phyloP scores from a whole-genome alignment of 2,329 filamentous ascomycete species.

The Chalaropsis ovoidea region DNA sequence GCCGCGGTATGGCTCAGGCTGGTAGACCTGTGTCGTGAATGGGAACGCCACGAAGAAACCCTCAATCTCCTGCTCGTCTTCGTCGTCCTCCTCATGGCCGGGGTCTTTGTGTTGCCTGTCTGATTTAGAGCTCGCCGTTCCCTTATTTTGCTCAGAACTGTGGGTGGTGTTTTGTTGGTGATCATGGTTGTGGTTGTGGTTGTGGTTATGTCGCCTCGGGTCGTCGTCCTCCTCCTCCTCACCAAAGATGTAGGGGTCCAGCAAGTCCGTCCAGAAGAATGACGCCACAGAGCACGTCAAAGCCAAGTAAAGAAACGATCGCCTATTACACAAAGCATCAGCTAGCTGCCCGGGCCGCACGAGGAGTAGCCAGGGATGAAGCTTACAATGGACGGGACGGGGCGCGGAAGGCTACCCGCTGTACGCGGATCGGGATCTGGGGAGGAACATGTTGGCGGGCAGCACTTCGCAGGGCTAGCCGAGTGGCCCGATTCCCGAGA shows the following conservation, averaged over 20 bases:
- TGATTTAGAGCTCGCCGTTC: constrained; percentile 36
- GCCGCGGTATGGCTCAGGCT: constrained; percentile 43
- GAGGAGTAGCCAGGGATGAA: not conserved
- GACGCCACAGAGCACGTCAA: constrained; percentile 6
- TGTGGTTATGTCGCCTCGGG: not conserved
- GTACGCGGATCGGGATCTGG: constrained; percentile 22
- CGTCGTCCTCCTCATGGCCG: constrained; percentile 34
- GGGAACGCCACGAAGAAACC: constrained; percentile 53
- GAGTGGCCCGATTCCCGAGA: constrained; percentile 21
- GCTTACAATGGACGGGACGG: constrained; percentile 22
- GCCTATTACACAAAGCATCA: constrained; percentile 12
- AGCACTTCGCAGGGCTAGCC: constrained; percentile 23
- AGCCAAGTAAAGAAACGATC: constrained; percentile 14
- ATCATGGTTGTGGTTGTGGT: not conserved
- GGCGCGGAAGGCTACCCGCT: constrained; percentile 22
- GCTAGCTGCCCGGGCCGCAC: not conserved
- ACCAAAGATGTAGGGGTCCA: constrained; percentile 23
- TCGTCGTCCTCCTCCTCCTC: constrained; percentile 21
- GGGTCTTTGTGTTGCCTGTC: constrained; percentile 33
- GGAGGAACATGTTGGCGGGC: constrained; percentile 22
- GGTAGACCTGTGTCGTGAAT: constrained; percentile 43
- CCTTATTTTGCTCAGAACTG: constrained; percentile 29
- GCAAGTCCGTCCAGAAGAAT: constrained; percentile 21
- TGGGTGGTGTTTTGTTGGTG: not conserved
- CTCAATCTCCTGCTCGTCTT: constrained; percentile 37